These are phyloP conservation scores for Gossypium rotundifolium DNA, from an alignment of 345 rosid species.

Conservation along the genomic window DNA sequence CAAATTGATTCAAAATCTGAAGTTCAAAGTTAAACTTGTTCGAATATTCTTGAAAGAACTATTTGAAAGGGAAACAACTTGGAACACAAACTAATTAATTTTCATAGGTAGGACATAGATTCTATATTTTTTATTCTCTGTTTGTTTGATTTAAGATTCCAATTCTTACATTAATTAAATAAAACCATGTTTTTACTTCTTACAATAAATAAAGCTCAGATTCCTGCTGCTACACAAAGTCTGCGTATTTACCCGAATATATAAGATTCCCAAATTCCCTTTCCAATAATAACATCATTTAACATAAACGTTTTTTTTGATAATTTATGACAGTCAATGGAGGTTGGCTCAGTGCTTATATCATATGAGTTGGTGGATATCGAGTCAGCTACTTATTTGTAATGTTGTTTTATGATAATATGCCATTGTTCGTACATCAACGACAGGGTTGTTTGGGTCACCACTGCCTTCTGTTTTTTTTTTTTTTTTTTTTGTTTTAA, in stretches of 20 bases:
- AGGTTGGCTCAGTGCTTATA: neutral
- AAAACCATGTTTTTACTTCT: neutral
- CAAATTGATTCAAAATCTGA: too few relatives aligned
- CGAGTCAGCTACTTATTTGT: neutral
- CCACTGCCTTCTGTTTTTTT: neutral
- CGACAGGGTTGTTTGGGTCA: neutral
- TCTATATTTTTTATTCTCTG: neutral
- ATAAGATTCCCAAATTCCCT: constrained; percentile 1
- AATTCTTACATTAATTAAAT: neutral
- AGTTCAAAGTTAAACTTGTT: too few relatives aligned
- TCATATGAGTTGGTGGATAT: neutral
- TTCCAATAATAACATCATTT: neutral
- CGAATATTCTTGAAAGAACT: neutral
- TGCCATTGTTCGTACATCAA: neutral
- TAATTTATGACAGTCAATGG: neutral
- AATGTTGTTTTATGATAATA: neutral
- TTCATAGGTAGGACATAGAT: neutral
- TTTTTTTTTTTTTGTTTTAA: neutral
- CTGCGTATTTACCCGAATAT: neutral
- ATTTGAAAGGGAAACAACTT: neutral
- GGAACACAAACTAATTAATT: neutral
- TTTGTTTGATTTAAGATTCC: neutral
- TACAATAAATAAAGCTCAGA: neutral
- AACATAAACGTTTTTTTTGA: neutral
- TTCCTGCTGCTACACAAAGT: neutral